Base-by-base conservation (phyloP, 1,139 yeast genomes). In the Saccharomyces pastorianus region DNA sequence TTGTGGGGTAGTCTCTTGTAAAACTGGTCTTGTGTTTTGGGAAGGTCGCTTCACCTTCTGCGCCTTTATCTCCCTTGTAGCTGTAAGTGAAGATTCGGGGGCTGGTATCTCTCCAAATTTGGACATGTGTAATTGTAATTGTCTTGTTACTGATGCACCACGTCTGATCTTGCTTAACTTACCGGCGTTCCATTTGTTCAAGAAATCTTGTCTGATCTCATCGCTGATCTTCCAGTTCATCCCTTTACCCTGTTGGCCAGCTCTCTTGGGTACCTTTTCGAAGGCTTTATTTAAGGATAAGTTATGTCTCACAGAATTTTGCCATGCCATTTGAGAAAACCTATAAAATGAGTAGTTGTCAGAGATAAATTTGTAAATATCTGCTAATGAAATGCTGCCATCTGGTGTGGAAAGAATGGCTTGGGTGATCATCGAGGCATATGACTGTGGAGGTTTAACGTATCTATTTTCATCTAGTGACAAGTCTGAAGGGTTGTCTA, bases 191-290 rank as follows among this genome's bases (percentile, higher is more conserved):
- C 91, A 83, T 72, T 88, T 87, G 61, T 77, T 80, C 67, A 90
- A 74, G 63, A 90, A 91, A 60, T 93, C 98, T 53, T 84, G 84
- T 64, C 86, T 84, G 68, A 86, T 90, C 50, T 83, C 76, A 50
- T 88, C 93, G 59, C 89, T 82, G 55, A 93, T 91, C 72, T 90
- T 95, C 99, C 99, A 93, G 71, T 90, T 90, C 96, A 91, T 91
- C 58, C 99, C 98, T 70, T 93, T 93, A 29, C 98, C 98, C 0
- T 97, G 96, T 71, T 90, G 97, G 67, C 88, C 85, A 14, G 95
- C 89, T 68, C 88, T 81, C 64, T 97, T 79, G 26, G 98, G 96
- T 25, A 91, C 96, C 71, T 93, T 93, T 66, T 91, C 97, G 67
- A 88, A 88, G 13, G 95, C 91, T 67, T 86, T 85, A 70, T 87